Evolutionary conservation across 371 early-diverging fungal species (phyloP).

Genomic region (Sporodiniella umbellata): DNA sequence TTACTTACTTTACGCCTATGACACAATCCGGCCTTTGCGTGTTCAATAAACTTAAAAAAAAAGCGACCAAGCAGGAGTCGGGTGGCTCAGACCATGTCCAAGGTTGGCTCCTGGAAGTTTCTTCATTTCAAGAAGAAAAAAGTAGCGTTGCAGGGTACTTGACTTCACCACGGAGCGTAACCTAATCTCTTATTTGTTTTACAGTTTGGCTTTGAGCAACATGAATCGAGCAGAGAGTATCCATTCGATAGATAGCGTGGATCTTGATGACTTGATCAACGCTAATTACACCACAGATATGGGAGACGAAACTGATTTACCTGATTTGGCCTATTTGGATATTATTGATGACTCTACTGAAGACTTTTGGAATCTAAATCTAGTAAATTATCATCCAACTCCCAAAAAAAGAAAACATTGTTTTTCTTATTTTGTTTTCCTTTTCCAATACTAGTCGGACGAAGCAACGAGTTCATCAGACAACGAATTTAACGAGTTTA

Average conservation of each 20-base stretch:
- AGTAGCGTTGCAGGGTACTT: too few relatives aligned
- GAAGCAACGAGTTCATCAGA: slow-evolving; percentile 2
- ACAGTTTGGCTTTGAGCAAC: too few relatives aligned
- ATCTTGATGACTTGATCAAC: slow-evolving; percentile 31
- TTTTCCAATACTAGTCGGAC: neutral
- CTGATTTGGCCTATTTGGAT: slow-evolving; percentile 22
- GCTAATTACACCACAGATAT: slow-evolving; percentile 29
- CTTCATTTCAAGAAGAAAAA: slow-evolving; percentile 7
- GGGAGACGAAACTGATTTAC: slow-evolving; percentile 29
- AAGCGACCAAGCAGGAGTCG: neutral
- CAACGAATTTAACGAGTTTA: slow-evolving; percentile 10
- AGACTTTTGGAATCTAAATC: slow-evolving; percentile 30
- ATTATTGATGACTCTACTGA: slow-evolving; percentile 27
- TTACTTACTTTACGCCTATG: slow-evolving; percentile 4
- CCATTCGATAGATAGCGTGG: slow-evolving; percentile 30
- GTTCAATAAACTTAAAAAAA: slow-evolving; percentile 11
- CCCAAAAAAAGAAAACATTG: neutral
- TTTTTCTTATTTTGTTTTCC: neutral
- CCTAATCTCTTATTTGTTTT: too few relatives aligned
- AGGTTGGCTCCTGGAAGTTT: slow-evolving; percentile 26
- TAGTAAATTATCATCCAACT: too few relatives aligned
- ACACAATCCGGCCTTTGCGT: slow-evolving; percentile 18
- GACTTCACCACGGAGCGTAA: too few relatives aligned
- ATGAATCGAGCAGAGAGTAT: slow-evolving; percentile 20
- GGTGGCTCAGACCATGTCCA: slow-evolving; percentile 18